Percentiles rank a stretch among this genome's conserved stretches.
These are phyloP conservation scores for Diutina scorzettiae DNA, from an alignment of 1,139 yeast species.

Conservation along the genomic window DNA sequence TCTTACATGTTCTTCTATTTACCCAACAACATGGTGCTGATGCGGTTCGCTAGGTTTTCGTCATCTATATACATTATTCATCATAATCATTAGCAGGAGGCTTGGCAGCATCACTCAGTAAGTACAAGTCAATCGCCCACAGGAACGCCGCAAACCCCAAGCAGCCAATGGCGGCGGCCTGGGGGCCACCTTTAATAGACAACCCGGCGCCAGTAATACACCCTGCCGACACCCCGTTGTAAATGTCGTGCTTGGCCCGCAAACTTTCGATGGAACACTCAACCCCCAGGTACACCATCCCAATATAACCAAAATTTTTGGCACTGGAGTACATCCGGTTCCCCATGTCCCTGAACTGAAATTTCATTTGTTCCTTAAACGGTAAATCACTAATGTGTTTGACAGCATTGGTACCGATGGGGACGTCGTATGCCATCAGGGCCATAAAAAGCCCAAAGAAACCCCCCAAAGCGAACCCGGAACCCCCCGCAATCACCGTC, in stretches of 20 bases:
- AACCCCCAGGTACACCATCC: conserved; percentile 87
- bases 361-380: conserved; percentile 81
- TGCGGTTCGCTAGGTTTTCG: too few relatives aligned
- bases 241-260: conserved; percentile 86
- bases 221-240: conserved; percentile 88
- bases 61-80: conserved; percentile 40
- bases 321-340: conserved; percentile 78
- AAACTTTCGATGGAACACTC: conserved; percentile 82
- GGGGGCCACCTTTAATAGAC: conserved; percentile 88
- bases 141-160: conserved; percentile 97
- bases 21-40: too few relatives aligned
- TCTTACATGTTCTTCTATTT: too few relatives aligned
- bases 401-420: conserved; percentile 48
- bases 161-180: conserved; percentile 84
- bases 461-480: conserved; percentile 94
- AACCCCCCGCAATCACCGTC: conserved; percentile 80
- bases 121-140: conserved; percentile 82
- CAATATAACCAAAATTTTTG: conserved; percentile 89
- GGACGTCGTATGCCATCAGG: conserved; percentile 77
- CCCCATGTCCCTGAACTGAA: conserved; percentile 90
- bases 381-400: conserved; percentile 68
- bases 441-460: conserved; percentile 97
- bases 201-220: conserved; percentile 90
- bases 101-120: conserved; percentile 73
- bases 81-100: conserved; percentile 91